phyloP scores from a whole-genome alignment of 2,329 filamentous ascomycete genomes.

The Neoarthrinium moseri region DNA sequence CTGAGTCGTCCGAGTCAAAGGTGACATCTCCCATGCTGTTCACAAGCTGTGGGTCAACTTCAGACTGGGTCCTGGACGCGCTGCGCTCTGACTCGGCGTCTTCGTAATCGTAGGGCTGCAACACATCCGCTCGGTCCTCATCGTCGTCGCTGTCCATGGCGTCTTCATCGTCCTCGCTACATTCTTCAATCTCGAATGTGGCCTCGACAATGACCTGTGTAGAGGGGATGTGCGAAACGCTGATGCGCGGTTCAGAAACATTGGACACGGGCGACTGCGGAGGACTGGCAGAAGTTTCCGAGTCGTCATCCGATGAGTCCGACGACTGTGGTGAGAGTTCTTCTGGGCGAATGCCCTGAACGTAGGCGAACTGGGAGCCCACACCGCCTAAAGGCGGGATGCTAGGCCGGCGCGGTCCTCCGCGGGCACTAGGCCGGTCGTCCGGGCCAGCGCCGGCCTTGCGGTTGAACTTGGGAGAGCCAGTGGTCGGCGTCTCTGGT shows the following conservation, averaged over 20 bases:
- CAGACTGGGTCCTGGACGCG: conserved; percentile 22
- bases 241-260: conserved; percentile 17
- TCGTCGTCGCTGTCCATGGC: conserved; percentile 24
- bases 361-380: conserved; percentile 27
- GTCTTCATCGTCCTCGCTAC: conserved; percentile 23
- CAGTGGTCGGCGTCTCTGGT: conserved; percentile 37
- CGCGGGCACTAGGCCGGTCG: conserved; percentile 16
- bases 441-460: conserved; percentile 13
- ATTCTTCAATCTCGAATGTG: conserved; percentile 28
- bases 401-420: conserved; percentile 23
- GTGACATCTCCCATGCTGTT: conserved; percentile 24
- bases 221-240: conserved; percentile 17
- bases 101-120: conserved; percentile 26
- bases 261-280: conserved; percentile 26
- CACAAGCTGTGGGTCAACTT: conserved; percentile 26
- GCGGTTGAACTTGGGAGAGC: conserved; percentile 26
- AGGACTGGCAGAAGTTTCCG: conserved; percentile 19
- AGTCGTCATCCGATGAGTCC: conserved; percentile 23
- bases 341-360: conserved; percentile 24
- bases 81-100: conserved; percentile 28
- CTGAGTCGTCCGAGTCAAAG: conserved; percentile 20
- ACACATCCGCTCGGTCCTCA: conserved; percentile 20
- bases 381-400: conserved; percentile 29
- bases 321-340: conserved; percentile 30
- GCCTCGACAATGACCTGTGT: conserved; percentile 13